A percentile compares a stretch with the other conserved stretches of the same genome.
Evolutionary conservation across 257 asterid genomes (phyloP).

Genomic region (Solanum raphanifolium): DNA sequence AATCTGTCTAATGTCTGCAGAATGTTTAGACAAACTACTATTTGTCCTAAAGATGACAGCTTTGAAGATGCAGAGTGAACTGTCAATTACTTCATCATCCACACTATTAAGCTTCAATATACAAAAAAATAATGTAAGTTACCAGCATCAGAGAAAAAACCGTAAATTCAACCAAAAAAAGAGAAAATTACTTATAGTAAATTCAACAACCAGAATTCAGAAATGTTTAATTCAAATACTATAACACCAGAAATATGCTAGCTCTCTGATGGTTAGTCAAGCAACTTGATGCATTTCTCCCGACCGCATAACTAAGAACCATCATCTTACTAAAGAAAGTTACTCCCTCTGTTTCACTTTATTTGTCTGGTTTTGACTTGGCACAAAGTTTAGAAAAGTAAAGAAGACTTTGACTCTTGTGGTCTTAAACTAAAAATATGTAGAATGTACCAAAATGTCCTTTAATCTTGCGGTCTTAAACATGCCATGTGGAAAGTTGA

Average conservation of each 20-base stretch:
- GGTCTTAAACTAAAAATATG: not conserved
- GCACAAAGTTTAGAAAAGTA: not conserved
- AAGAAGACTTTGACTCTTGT: not conserved
- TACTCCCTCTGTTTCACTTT: not conserved
- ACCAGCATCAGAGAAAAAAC: not conserved
- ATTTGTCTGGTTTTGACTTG: not conserved
- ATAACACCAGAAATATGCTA: not conserved
- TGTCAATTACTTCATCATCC: slow-evolving; percentile 67
- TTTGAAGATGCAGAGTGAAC: slow-evolving; percentile 55
- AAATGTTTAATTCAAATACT: not conserved
- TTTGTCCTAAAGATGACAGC: slow-evolving; percentile 55
- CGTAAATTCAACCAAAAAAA: not conserved
- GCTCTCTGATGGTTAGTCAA: not conserved
- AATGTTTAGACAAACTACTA: slow-evolving; percentile 29
- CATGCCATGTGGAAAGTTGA: not conserved
- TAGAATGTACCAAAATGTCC: not conserved
- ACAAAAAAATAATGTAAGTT: slow-evolving; percentile 4
- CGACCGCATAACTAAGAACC: not conserved
- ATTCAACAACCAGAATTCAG: not conserved
- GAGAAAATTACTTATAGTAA: not conserved
- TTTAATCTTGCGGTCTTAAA: no score
- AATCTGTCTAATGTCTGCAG: slow-evolving; percentile 37
- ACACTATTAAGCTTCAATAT: slow-evolving; percentile 51
- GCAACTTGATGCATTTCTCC: not conserved
- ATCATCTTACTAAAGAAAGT: not conserved